Conservation (phyloP, 1,139 yeast species). For the Casaregolazyma lundiana region DNA sequence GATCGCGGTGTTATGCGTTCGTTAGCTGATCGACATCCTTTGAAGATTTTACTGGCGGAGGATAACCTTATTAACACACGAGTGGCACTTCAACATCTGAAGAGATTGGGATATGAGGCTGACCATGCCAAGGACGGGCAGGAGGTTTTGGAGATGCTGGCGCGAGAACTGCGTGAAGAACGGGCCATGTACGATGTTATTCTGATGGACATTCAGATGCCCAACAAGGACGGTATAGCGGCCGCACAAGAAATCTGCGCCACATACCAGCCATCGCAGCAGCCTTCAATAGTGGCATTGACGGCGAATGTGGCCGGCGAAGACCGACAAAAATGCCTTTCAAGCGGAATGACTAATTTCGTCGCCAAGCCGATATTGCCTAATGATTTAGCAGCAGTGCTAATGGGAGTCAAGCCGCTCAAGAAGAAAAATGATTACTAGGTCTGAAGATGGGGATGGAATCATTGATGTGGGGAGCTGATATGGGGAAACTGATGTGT, state of each 20-base stretch:
- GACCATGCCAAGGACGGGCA: slow-evolving; percentile 71
- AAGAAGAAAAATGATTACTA: not conserved
- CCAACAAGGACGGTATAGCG: slow-evolving; percentile 79
- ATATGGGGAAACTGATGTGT: too few species aligned
- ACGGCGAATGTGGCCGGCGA: slow-evolving; percentile 59
- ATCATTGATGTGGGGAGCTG: too few species aligned
- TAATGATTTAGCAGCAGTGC: slow-evolving; percentile 37
- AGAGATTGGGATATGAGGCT: slow-evolving; percentile 71
- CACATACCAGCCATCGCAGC: slow-evolving; percentile 28
- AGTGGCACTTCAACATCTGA: slow-evolving; percentile 70
- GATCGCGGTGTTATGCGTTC: slow-evolving; percentile 24
- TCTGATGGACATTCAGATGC: slow-evolving; percentile 82
- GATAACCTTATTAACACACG: slow-evolving; percentile 87
- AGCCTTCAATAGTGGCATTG: slow-evolving; percentile 47
- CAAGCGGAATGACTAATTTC: slow-evolving; percentile 54
- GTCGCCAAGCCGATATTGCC: slow-evolving; percentile 55
- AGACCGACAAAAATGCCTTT: slow-evolving; percentile 29
- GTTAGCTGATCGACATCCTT: slow-evolving; percentile 43
- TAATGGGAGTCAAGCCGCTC: slow-evolving; percentile 28
- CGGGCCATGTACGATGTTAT: slow-evolving; percentile 57
- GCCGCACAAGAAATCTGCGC: slow-evolving; percentile 72
- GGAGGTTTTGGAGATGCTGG: slow-evolving; percentile 56
- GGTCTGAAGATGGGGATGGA: not conserved
- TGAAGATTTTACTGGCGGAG: slow-evolving; percentile 69
- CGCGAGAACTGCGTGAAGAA: slow-evolving; percentile 19